Percentiles rank a stretch among this genome's conserved stretches.
phyloP scores from a whole-genome alignment of 768 basidiomycete species.

The Suillus americanus region DNA sequence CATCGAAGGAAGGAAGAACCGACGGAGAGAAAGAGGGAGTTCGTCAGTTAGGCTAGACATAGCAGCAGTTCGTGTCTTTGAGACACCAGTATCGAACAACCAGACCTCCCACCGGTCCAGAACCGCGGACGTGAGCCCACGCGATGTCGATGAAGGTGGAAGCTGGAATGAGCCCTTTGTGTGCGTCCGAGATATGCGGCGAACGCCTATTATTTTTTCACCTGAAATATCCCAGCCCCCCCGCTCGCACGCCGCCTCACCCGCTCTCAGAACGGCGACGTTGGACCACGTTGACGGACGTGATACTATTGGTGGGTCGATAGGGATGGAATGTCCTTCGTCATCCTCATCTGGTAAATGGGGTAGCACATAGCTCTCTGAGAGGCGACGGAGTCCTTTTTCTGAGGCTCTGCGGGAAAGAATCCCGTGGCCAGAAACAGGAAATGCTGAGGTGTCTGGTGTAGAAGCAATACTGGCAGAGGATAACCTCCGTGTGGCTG shows the following conservation, averaged over 20 bases:
- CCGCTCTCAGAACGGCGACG: conserved; percentile 51
- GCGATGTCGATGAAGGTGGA: conserved; percentile 15
- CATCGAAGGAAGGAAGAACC: conserved; percentile 9
- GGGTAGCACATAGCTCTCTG: conserved; percentile 44
- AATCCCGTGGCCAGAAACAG: conserved; percentile 78
- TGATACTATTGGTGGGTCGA: conserved; percentile 33
- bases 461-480: conserved; percentile 37
- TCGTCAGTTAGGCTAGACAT: conserved; percentile 45
- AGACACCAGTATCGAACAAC: conserved; percentile 63
- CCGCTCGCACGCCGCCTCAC: conserved; percentile 65
- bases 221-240: conserved; percentile 73
- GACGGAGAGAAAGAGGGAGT: conserved; percentile 19
- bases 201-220: conserved; percentile 64
- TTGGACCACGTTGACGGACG: conserved; percentile 41
- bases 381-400: conserved; percentile 56
- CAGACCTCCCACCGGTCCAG: conserved; percentile 85
- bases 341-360: conserved; percentile 33
- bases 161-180: conserved; percentile 21
- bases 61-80: conserved; percentile 48
- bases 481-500: conserved; percentile 49
- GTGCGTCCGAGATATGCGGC: conserved; percentile 56
- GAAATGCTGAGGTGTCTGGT: conserved; percentile 57
- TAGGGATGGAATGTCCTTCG: conserved; percentile 17
- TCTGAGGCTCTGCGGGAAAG: conserved; percentile 74
- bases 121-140: conserved; percentile 59